These are phyloP conservation scores for Chrysoporthe deuterocubensis DNA, from an alignment of 2,329 filamentous ascomycete genomes.

Conservation along the genomic window DNA sequence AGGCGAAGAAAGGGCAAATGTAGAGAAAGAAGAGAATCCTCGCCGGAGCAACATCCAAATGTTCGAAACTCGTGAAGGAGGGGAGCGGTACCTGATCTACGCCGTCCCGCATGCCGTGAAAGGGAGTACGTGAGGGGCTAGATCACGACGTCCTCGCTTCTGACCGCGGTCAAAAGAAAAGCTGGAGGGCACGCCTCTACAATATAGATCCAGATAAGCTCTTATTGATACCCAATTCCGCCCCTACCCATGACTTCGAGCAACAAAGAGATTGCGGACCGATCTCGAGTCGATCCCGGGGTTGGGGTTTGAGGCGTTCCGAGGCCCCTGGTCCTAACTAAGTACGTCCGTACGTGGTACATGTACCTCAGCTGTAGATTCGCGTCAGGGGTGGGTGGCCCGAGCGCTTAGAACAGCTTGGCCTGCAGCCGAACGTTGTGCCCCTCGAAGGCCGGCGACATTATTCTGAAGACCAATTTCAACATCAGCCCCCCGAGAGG, in stretches of 20 bases:
- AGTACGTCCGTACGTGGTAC: no score
- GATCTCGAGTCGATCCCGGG: no score
- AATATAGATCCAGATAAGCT: not conserved
- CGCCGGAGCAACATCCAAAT: not conserved
- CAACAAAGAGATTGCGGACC: not conserved
- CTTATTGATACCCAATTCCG: slow-evolving; percentile 2
- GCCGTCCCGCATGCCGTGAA: not conserved
- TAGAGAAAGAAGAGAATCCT: not conserved
- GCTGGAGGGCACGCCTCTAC: no score
- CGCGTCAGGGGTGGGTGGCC: slow-evolving; percentile 18
- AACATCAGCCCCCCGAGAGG: not conserved
- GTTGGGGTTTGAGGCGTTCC: no score
- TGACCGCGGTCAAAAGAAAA: not conserved
- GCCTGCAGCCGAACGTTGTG: slow-evolving; percentile 24
- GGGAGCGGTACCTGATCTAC: not conserved
- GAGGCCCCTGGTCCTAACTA: no score
- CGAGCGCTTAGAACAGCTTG: slow-evolving; percentile 29
- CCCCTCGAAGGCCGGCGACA: slow-evolving; percentile 24
- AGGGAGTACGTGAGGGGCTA: not conserved
- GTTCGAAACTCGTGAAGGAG: not conserved
- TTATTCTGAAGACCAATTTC: not conserved
- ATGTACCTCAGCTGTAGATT: not conserved
- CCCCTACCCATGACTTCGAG: not conserved
- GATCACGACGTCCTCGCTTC: not conserved
- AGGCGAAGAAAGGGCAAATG: no score